Evolutionary conservation across 345 rosid genomes (phyloP).

Genomic region (Nasturtium officinale): DNA sequence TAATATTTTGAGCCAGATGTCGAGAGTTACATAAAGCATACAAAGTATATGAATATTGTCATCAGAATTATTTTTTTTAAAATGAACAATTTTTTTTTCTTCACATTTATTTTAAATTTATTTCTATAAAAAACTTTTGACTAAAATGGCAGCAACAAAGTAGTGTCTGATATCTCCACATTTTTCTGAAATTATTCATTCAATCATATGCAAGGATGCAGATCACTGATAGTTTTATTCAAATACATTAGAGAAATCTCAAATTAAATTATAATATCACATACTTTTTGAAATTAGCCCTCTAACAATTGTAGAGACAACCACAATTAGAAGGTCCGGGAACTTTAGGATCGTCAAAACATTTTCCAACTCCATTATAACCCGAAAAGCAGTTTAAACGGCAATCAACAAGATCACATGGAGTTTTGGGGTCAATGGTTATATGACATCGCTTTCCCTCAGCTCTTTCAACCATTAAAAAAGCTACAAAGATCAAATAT

Average conservation of each 20-base stretch:
- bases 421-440: background rate
- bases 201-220: background rate
- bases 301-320: constrained; percentile 32
- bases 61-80: background rate
- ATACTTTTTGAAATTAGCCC: background rate
- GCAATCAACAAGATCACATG: background rate
- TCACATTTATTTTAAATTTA: background rate
- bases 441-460: constrained; percentile 9
- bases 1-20: no score
- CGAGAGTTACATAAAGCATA: background rate
- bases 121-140: background rate
- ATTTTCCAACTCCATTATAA: constrained; percentile 33
- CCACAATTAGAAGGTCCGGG: constrained; percentile 23
- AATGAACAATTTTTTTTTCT: background rate
- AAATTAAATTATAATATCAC: background rate
- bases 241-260: background rate
- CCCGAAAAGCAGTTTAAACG: background rate
- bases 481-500: background rate
- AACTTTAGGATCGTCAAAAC: constrained; percentile 37
- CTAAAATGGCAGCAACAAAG: no score
- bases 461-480: constrained; percentile 1
- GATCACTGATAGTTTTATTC: background rate
- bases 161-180: background rate
- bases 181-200: no score
- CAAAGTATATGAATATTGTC: background rate